These are phyloP conservation scores for Tulasnella calospora DNA, from an alignment of 768 basidiomycete species.

Conservation along the genomic window DNA sequence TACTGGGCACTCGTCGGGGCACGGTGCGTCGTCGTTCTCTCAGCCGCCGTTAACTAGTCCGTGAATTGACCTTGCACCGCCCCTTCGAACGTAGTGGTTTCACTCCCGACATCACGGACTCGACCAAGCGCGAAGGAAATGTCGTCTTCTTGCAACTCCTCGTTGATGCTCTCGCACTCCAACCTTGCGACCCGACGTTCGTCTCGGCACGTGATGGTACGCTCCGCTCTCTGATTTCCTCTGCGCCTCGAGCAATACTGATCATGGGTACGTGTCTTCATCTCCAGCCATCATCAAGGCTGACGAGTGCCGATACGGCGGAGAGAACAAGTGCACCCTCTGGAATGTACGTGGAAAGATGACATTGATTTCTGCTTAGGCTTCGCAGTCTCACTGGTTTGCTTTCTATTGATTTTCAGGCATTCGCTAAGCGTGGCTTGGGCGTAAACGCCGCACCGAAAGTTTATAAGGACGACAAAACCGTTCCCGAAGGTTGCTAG, in stretches of 20 bases:
- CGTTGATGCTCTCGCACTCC: constrained; percentile 19
- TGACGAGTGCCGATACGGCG: constrained; percentile 45
- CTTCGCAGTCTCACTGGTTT: too few species aligned
- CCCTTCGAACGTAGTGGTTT: background rate
- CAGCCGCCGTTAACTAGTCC: background rate
- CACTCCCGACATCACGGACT: background rate
- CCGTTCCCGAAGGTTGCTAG: constrained; percentile 34
- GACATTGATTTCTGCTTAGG: too few species aligned
- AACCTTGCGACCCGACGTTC: constrained; percentile 29
- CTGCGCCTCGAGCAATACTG: constrained; percentile 27
- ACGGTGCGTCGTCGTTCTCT: background rate
- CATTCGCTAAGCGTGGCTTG: constrained; percentile 49
- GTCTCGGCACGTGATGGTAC: constrained; percentile 47
- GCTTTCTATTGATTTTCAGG: constrained; percentile 45
- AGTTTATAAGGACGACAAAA: constrained; percentile 34
- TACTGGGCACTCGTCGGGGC: constrained; percentile 22
- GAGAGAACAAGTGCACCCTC: constrained; percentile 45
- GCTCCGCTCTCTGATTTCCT: constrained; percentile 30
- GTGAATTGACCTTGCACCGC: too few species aligned
- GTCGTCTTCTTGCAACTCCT: constrained; percentile 21
- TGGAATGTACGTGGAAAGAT: constrained; percentile 32
- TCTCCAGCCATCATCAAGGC: constrained; percentile 41
- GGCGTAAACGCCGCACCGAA: constrained; percentile 37
- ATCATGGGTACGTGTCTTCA: background rate
- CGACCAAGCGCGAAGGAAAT: constrained; percentile 17